Evolutionary conservation across 2,329 filamentous ascomycete genomes (phyloP).

Genomic region (Cladosporium sp.): DNA sequence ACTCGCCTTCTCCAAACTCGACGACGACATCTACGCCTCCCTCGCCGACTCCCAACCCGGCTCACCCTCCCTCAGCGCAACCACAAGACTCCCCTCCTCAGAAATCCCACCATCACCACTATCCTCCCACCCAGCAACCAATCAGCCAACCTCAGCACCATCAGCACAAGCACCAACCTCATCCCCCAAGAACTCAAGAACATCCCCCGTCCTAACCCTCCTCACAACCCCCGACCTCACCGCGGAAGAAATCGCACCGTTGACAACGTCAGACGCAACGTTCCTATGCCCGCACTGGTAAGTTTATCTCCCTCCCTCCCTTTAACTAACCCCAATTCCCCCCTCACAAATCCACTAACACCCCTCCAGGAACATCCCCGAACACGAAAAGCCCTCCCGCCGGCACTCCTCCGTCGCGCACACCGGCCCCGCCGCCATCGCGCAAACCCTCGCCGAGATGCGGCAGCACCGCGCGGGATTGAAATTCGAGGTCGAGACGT

Average conservation of each 20-base stretch:
- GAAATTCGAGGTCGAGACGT: conserved; percentile 9
- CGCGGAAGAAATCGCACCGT: not conserved
- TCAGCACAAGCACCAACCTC: not conserved
- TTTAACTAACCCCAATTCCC: not conserved
- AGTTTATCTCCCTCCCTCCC: not conserved
- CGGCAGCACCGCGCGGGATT: not conserved
- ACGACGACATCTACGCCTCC: conserved; percentile 12
- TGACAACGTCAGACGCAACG: conserved; percentile 1
- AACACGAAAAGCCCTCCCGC: not conserved
- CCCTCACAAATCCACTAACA: not conserved
- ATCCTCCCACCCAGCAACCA: not conserved
- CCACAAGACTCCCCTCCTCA: not conserved
- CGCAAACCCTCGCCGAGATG: conserved; percentile 3
- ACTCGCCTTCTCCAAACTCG: conserved; percentile 10
- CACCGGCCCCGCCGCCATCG: conserved; percentile 11
- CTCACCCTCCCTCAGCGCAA: conserved; percentile 1
- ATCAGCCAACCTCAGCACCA: not conserved
- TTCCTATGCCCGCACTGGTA: conserved; percentile 16
- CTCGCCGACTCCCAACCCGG: conserved; percentile 13
- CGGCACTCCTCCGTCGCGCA: conserved; percentile 7
- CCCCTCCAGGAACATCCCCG: conserved; percentile 8
- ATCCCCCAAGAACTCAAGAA: not conserved
- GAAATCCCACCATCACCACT: conserved; percentile 2
- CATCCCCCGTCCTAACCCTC: not conserved
- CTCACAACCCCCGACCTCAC: conserved; percentile 1